Evolutionary conservation across 2,329 filamentous ascomycete species (phyloP), one percentile per base, ranked within the genome.

Genomic region (Zymoseptoria crescenta): DNA sequence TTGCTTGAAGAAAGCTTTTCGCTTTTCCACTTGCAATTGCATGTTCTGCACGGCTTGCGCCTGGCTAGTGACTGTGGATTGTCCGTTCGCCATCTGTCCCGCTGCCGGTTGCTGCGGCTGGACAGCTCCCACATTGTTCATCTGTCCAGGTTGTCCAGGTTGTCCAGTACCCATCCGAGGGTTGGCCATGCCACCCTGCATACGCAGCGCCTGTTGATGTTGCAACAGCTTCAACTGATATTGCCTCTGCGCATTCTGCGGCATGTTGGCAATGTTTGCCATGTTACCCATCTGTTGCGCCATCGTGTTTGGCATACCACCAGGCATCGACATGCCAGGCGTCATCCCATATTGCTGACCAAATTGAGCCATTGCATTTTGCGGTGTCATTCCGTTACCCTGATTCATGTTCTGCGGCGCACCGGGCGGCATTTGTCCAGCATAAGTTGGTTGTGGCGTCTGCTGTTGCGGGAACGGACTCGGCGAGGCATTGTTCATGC

Each of bases 401-500:
- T 60, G 57, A 20, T 56, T 61, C n/a, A 52, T 49, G 27, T 58
- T 59, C 56, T 65, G 65, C 13, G 65, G 63, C 9, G 64, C 60
- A 21, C 55, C 56, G 21, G 69, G 69, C 8, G 69, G 65, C 66
- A 71, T 70, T 58, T 75, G 75, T 51, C 86, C 88, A 41, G 62
- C 65, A 57, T 67, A 70, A 48, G 65, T 67, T 53, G 58, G 59
- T 45, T 56, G 61, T 57, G 59, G 64, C 49, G 62, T 61, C 53
- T 64, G 65, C 56, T 67, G 68, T n/a, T 58, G 54, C 1, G 69
- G 68, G 73, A 95, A 96, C 0, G 91, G 90, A 74, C 94, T 93
- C 3, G 94, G 93, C 30, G 94, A 97, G 50, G 91, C 88, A 52
- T 93, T 96, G 65, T 91, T 88, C 74, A 97, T 90, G 69, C 91